phyloP scores from a whole-genome alignment of 345 rosid genomes.

The Hypericum perforatum region DNA sequence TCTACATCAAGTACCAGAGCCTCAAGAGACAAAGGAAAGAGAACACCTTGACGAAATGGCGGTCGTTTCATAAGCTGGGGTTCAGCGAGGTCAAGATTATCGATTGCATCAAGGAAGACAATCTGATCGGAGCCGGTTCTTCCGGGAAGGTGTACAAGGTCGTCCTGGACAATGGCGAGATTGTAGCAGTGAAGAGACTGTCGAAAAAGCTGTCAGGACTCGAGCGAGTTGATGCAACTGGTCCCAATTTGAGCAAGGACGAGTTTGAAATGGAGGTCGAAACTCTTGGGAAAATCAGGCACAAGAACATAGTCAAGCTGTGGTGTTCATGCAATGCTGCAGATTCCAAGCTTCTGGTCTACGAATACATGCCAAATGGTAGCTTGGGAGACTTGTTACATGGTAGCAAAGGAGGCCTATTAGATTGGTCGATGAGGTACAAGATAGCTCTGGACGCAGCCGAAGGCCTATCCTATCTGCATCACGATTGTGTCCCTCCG shows the following conservation, averaged over 20 bases:
- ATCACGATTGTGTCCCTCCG: slow-evolving; percentile 87
- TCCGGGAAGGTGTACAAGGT: slow-evolving; percentile 84
- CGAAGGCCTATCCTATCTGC: slow-evolving; percentile 80
- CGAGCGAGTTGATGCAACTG: slow-evolving; percentile 29
- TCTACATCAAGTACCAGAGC: slow-evolving; percentile 40
- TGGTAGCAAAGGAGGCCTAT: slow-evolving; percentile 35
- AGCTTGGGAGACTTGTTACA: slow-evolving; percentile 72
- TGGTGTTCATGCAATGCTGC: slow-evolving; percentile 70
- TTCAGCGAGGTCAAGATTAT: slow-evolving; percentile 60
- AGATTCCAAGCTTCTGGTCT: slow-evolving; percentile 63
- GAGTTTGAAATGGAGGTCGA: slow-evolving; percentile 64
- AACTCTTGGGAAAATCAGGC: slow-evolving; percentile 82
- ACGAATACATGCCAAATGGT: slow-evolving; percentile 91
- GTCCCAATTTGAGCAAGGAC: slow-evolving; percentile 27
- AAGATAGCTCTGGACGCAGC: slow-evolving; percentile 78
- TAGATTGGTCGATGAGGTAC: slow-evolving; percentile 64
- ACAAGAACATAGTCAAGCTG: slow-evolving; percentile 75
- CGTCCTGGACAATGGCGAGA: slow-evolving; percentile 51
- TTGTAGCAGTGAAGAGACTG: slow-evolving; percentile 82
- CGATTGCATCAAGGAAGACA: slow-evolving; percentile 50
- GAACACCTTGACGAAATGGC: slow-evolving; percentile 50
- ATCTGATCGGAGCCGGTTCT: slow-evolving; percentile 71
- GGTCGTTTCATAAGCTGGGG: slow-evolving; percentile 72
- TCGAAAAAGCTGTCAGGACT: too few relatives aligned
- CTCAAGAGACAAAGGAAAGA: slow-evolving; percentile 36